Base-by-base conservation (phyloP, 768 basidiomycete species). In the Podaxis mareebaensis region DNA sequence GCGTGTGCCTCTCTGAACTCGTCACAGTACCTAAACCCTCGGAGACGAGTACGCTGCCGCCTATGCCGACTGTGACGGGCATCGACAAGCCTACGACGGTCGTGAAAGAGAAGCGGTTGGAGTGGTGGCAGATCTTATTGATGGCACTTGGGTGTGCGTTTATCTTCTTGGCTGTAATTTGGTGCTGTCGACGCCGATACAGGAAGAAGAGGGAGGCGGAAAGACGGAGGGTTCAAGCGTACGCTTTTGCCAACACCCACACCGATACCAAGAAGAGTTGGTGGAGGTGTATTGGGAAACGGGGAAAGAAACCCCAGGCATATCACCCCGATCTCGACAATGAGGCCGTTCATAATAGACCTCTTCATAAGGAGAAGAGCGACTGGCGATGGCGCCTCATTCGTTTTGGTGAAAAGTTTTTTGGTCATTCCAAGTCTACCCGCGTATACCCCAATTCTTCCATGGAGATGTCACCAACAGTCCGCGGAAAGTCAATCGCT, bases 121-220 rank as follows among this genome's bases (percentile, higher is more conserved):
- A 81, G 64, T 94, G 92, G 92, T 93, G 92, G 92, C 81, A 94
- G 75, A 93, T 93, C 66, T 78, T 94, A 42, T 83, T 93, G 65
- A 93, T 93, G 90, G 80, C 86, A 1, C 85, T 93, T 36, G 91
- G 91, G 11, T 91, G 89, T 72, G 89, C 87, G 12, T 90, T 93
- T 75, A 88, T 94, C 74, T 88, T 92, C 72, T 66, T 93, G 53
- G 75, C 82, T 52, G 71, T 92, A 63, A 72, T 94, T 64, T 81
- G 85, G 78, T 82, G 80, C 66, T 92, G 88, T 85, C 85, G 93
- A 24, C 81, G 90, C 4, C 85, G 83, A 38, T 85, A 85, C 48
- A 84, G 88, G 68, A 88, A 88, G 72, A 82, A 83, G 89, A 33
- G 86, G 83, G 11, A 81, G 86, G 68, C 76, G 74, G 36, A 58